Conservation (phyloP, 2,329 filamentous ascomycete species). For the Penicillium frequentans region DNA sequence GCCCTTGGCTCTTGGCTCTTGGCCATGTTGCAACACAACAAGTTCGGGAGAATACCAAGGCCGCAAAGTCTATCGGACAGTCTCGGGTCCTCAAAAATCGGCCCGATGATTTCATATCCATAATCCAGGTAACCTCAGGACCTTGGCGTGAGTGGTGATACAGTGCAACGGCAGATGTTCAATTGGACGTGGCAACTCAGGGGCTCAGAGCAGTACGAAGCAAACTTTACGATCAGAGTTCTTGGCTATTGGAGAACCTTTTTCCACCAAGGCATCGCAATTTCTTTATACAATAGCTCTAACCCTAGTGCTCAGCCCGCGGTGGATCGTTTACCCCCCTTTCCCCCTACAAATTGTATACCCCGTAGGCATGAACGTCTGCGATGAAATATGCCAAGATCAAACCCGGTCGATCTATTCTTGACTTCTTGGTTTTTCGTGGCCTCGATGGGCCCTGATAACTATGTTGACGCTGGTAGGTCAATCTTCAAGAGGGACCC, state of each 20-base stretch:
- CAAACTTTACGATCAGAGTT: neutral
- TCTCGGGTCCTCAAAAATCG: neutral
- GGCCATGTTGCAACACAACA: neutral
- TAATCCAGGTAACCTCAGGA: neutral
- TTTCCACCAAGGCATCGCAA: slow-evolving; percentile 22
- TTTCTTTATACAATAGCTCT: slow-evolving; percentile 10
- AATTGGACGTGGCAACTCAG: neutral
- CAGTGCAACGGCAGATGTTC: too few relatives aligned
- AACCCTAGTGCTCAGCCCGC: slow-evolving; percentile 11
- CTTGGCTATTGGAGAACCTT: slow-evolving; percentile 16
- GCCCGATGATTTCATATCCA: neutral
- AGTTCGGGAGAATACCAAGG: neutral
- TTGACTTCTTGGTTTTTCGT: slow-evolving; percentile 8
- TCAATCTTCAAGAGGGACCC: slow-evolving; percentile 3
- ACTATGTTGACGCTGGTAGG: slow-evolving; percentile 18
- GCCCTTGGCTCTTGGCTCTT: slow-evolving; percentile 14
- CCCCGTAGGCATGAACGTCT: neutral
- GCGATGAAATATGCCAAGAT: slow-evolving; percentile 11
- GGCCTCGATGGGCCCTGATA: slow-evolving; percentile 16
- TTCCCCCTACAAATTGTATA: neutral
- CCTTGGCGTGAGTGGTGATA: too few relatives aligned
- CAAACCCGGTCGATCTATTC: slow-evolving; percentile 12
- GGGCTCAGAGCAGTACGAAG: neutral
- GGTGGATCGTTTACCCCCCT: slow-evolving; percentile 10
- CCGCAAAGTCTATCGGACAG: neutral